A percentile compares a stretch with the other conserved stretches of the same genome.
These are phyloP conservation scores for Irpex sp. DNA, from an alignment of 1,284 basidiomycete genomes.

Conservation along the genomic window DNA sequence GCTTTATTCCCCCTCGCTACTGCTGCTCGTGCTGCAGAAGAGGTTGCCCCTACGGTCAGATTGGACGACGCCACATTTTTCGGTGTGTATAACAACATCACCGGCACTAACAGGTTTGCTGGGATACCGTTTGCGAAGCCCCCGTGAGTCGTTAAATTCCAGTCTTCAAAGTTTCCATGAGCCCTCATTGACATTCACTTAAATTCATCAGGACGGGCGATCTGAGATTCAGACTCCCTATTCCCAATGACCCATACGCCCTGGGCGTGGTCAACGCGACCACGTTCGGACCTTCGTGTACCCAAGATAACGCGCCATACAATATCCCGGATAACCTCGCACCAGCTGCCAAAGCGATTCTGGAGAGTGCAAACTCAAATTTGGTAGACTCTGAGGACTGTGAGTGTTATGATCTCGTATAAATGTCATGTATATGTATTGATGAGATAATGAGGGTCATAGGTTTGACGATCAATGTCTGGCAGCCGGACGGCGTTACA, in stretches of 20 bases:
- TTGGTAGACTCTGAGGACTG: neutral
- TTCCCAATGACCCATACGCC: slow-evolving; percentile 4
- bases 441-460: neutral
- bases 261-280: neutral
- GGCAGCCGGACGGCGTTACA: slow-evolving; percentile 38
- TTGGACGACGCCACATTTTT: too few relatives aligned
- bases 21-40: too few relatives aligned
- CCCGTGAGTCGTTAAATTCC: neutral
- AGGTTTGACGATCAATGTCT: slow-evolving; percentile 49
- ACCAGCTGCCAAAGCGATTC: neutral
- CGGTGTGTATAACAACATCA: neutral
- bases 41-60: too few relatives aligned
- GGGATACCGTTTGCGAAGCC: neutral
- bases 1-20: too few relatives aligned
- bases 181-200: neutral
- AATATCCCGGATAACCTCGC: neutral
- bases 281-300: neutral
- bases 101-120: neutral
- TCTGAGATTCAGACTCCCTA: neutral
- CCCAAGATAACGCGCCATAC: neutral
- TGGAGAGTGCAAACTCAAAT: neutral
- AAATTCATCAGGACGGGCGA: neutral
- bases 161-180: neutral
- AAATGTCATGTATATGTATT: too few relatives aligned
- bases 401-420: neutral